A percentile compares a stretch with the other conserved stretches of the same genome.
phyloP scores from a whole-genome alignment of 805 yeast species.

The Sungouiella blattae region DNA sequence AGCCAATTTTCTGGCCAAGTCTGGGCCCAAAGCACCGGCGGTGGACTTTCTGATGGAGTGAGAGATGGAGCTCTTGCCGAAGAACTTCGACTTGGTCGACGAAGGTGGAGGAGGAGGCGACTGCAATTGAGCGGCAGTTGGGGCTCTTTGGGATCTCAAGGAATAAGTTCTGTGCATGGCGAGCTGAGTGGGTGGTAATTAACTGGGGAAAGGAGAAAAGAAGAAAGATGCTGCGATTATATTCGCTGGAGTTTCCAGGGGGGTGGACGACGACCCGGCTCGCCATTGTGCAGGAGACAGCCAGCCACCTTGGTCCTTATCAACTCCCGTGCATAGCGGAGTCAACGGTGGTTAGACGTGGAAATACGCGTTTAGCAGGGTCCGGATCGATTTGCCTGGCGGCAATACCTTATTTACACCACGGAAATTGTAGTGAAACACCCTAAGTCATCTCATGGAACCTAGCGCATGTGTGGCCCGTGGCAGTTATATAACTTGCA shows the following conservation, averaged over 20 bases:
- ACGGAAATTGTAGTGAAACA: too few species aligned
- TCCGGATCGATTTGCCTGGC: too few species aligned
- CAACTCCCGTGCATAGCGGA: too few species aligned
- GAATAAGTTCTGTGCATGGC: conserved; percentile 98
- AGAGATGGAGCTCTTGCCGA: conserved; percentile 73
- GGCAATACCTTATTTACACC: too few species aligned
- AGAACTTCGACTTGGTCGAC: conserved; percentile 83
- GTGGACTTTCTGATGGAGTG: conserved; percentile 64
- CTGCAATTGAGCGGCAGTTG: conserved; percentile 93
- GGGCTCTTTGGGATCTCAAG: conserved; percentile 90
- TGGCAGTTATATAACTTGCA: too few species aligned
- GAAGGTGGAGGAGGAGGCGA: conserved; percentile 95
- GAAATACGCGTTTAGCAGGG: too few species aligned
- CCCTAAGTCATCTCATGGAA: too few species aligned
- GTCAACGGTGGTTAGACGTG: too few species aligned
- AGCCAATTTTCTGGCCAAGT: conserved; percentile 68
- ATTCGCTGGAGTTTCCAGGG: neutral
- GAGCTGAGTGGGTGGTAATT: too few species aligned
- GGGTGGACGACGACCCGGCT: conserved; percentile 5
- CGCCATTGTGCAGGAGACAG: conserved; percentile 3
- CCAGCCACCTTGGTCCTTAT: conserved; percentile 8
- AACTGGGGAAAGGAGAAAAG: neutral
- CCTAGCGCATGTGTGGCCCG: too few species aligned
- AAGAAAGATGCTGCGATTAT: neutral
- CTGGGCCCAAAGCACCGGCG: conserved; percentile 81